A percentile compares a stretch with the other conserved stretches of the same genome.
Conservation (phyloP, 495 filamentous ascomycete species). For the Copromyces sp. region DNA sequence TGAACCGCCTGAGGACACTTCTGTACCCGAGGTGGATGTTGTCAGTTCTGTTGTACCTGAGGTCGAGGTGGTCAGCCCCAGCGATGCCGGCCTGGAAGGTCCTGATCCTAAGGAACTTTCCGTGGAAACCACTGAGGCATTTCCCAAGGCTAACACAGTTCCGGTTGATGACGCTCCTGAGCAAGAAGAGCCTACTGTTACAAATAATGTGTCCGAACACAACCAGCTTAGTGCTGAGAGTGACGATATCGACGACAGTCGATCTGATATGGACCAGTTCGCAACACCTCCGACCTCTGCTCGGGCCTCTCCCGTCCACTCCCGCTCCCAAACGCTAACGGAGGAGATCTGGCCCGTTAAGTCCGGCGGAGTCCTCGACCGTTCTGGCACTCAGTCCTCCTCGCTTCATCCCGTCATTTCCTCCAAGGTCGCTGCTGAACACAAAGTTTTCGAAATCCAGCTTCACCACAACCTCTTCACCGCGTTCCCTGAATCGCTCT, state of each 20-base stretch:
- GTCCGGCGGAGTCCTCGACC: slow-evolving; percentile 61
- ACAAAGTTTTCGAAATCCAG: slow-evolving; percentile 45
- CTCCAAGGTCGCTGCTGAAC: slow-evolving; percentile 36
- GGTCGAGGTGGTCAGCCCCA: background rate
- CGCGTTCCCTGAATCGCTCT: slow-evolving; percentile 55
- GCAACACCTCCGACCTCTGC: slow-evolving; percentile 42
- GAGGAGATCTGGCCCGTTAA: slow-evolving; percentile 52
- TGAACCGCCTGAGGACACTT: slow-evolving; percentile 38
- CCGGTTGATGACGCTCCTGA: background rate
- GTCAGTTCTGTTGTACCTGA: background rate
- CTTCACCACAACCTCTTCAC: slow-evolving; percentile 69
- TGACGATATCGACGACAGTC: slow-evolving; percentile 31
- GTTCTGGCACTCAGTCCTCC: slow-evolving; percentile 52
- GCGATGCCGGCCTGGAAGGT: background rate
- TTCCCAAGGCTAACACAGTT: background rate
- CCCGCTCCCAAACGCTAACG: slow-evolving; percentile 30
- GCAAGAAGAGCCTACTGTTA: background rate
- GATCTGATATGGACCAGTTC: slow-evolving; percentile 64
- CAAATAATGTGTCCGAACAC: background rate
- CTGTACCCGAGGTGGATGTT: slow-evolving; percentile 6
- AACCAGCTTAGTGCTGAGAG: slow-evolving; percentile 6
- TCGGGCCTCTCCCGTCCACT: slow-evolving; percentile 31
- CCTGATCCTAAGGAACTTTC: background rate
- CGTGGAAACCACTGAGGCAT: background rate
- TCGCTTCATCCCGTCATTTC: slow-evolving; percentile 43